Conservation (phyloP, 495 filamentous ascomycete species). For the Penicillium robsamsonii region DNA sequence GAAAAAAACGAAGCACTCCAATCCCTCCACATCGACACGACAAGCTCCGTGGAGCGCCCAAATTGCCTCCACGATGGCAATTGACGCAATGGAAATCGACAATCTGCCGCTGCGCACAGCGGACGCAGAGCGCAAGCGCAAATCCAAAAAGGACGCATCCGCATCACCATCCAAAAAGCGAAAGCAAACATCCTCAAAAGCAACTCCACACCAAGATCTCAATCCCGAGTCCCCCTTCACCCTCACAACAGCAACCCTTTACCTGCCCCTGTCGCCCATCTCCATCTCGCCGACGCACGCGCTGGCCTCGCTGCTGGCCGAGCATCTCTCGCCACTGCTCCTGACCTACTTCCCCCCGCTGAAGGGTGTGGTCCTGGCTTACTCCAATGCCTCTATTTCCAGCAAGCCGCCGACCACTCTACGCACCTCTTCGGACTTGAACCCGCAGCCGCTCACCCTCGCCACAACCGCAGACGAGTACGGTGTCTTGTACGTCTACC, state of each 20-base stretch:
- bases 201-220: neutral
- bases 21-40: constrained; percentile 17
- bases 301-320: constrained; percentile 64
- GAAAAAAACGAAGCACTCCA: constrained; percentile 12
- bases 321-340: constrained; percentile 73
- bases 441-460: constrained; percentile 47
- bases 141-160: constrained; percentile 44
- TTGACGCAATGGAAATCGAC: constrained; percentile 47
- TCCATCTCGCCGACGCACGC: constrained; percentile 61
- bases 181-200: constrained; percentile 26
- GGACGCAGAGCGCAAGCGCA: constrained; percentile 48
- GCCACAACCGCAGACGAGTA: constrained; percentile 63
- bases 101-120: constrained; percentile 18
- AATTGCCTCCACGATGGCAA: constrained; percentile 38
- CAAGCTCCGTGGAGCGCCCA: constrained; percentile 25
- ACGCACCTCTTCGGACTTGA: constrained; percentile 31
- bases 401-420: constrained; percentile 29
- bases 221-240: constrained; percentile 55
- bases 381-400: constrained; percentile 56
- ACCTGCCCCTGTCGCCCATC: constrained; percentile 69
- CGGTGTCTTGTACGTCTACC: constrained; percentile 64
- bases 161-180: constrained; percentile 51
- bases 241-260: constrained; percentile 61
- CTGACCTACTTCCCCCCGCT: constrained; percentile 73
- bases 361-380: constrained; percentile 68